Percentiles rank a stretch among this genome's conserved stretches.
These are phyloP conservation scores for Tetrahymena elliotti DNA, from an alignment of 73 alveolate genomes.

Conservation along the genomic window DNA sequence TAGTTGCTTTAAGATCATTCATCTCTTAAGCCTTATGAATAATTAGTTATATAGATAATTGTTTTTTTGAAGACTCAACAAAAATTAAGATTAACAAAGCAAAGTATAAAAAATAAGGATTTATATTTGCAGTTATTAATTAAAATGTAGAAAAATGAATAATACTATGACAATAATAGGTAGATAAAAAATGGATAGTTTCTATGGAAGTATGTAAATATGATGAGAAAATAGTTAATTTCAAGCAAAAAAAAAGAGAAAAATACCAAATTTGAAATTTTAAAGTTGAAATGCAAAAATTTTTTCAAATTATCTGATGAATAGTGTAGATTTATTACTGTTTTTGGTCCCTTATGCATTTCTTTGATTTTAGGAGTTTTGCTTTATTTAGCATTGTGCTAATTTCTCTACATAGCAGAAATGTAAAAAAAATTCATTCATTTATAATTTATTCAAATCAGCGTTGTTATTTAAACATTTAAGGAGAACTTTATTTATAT, in stretches of 20 bases:
- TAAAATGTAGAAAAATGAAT: not conserved
- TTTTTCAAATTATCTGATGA: not conserved
- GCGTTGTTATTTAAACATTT: too few relatives aligned
- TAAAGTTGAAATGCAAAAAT: not conserved
- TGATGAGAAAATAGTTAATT: not conserved
- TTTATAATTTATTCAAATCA: not conserved
- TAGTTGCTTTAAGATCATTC: too few relatives aligned
- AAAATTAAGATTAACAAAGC: too few relatives aligned
- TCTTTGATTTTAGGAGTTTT: not conserved
- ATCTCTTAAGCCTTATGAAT: not conserved
- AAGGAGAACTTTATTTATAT: not conserved
- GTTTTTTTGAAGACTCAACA: not conserved
- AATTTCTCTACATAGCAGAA: not conserved
- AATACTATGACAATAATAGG: not conserved
- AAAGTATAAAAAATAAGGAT: too few relatives aligned
- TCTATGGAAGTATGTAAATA: not conserved
- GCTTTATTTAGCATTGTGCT: not conserved
- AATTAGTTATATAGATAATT: too few relatives aligned
- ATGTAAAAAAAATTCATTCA: not conserved
- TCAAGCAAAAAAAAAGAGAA: not conserved
- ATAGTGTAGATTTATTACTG: not conserved
- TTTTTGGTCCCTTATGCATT: not conserved
- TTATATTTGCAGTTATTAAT: too few relatives aligned
- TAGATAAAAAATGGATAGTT: not conserved
- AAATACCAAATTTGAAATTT: not conserved